Evolutionary conservation across 306 rosid species (phyloP), one percentile per base, ranked within the genome.

Genomic region (Acmispon strigosus): DNA sequence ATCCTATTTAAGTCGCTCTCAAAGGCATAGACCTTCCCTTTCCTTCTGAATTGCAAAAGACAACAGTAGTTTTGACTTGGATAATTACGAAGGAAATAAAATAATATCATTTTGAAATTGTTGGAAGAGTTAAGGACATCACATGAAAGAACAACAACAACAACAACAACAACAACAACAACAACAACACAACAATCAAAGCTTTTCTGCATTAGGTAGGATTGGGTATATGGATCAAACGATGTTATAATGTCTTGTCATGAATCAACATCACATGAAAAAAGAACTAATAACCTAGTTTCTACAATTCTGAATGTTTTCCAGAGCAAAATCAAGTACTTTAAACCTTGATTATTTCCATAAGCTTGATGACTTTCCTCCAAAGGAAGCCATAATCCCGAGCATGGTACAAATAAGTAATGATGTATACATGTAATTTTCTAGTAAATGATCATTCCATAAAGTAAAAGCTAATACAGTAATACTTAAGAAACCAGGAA

Each of bases 11-110:
- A 60, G 72, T 60, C 55, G 60, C 44, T 19, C 19, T 67, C 42
- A 61, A 16, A 60, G 62, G 55, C 49, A 69, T 65, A 8, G 6
- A 67, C 41, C 61, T 66, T 15, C 61, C 53, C 47, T 66, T 73
- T 14, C 65, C 45, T 48, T 63, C 37, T 20, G 50, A 43, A 48
- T 42, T 11, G 27, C 62, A 71, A 36, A 57, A 63, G 16, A 19
- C 14, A 65, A 29, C 59, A 51, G 53, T 27, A 43, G 73, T 60
- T 73, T 66, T 10, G 39, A 29, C 48, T 50, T n/a, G 36, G 56
- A 58, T 18, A 29, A 29, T 78, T n/a, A 64, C 47, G 52, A 67
- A 47, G 34, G 39, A 57, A 34, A 62, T 51, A 58, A 64, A 39
- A 43, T 42, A 32, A 66, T 4, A 36, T 56, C 49, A 56, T 39